A percentile compares a stretch with the other conserved stretches of the same genome.
Evolutionary conservation across 192 early-diverging fungal genomes (phyloP).

Genomic region (Mortierella hygrophila): DNA sequence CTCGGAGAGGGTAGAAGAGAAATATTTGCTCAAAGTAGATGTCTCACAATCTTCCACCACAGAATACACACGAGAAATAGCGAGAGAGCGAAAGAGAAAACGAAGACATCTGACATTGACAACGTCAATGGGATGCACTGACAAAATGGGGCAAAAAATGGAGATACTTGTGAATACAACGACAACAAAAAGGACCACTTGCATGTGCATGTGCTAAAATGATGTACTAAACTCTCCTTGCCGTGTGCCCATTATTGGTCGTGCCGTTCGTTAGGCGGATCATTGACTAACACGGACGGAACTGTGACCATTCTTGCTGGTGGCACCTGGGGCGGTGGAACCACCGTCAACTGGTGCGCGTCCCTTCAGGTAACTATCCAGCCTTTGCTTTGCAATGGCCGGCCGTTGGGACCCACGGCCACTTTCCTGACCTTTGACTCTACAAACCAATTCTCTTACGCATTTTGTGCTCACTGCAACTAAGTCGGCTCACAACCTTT

Average conservation of each 20-base stretch:
- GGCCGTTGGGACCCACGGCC: neutral
- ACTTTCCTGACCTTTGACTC: neutral
- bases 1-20: neutral
- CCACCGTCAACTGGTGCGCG: slow-evolving; percentile 76
- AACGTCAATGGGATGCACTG: neutral
- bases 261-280: slow-evolving; percentile 30
- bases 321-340: slow-evolving; percentile 81
- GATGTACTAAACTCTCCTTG: neutral
- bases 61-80: neutral
- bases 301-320: slow-evolving; percentile 70
- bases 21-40: slow-evolving; percentile 2
- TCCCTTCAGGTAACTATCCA: slow-evolving; percentile 60
- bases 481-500: neutral
- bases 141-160: neutral
- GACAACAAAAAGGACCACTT: neutral
- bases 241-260: neutral
- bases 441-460: slow-evolving; percentile 9
- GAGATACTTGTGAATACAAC: neutral
- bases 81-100: neutral
- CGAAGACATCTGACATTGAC: neutral
- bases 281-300: slow-evolving; percentile 65
- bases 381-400: neutral
- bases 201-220: neutral
- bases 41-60: neutral
- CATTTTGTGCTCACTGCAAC: neutral